Evolutionary conservation across 345 rosid species (phyloP).

Genomic region (Schrenkiella parvula): DNA sequence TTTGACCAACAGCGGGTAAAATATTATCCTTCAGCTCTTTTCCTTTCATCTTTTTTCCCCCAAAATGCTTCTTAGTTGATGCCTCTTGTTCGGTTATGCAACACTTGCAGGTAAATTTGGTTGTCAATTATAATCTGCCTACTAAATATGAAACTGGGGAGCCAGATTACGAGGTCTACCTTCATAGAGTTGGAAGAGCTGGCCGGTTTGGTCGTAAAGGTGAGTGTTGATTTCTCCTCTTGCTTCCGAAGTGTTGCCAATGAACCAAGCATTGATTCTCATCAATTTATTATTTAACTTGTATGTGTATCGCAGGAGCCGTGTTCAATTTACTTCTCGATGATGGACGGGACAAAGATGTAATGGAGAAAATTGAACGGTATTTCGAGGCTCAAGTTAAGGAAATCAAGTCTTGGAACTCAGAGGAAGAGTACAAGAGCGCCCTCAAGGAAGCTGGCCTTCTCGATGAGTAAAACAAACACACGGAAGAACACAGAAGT

Average conservation of each 20-base stretch:
- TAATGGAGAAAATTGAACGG: constrained; percentile 70
- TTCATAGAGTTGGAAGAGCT: constrained; percentile 96
- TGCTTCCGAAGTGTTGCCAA: not conserved
- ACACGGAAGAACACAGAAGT: not conserved
- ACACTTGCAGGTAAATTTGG: constrained; percentile 71
- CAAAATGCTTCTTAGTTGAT: not conserved
- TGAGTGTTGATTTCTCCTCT: constrained; percentile 16
- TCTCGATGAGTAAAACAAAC: constrained; percentile 13
- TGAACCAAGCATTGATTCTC: not conserved
- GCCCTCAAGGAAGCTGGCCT: constrained; percentile 35
- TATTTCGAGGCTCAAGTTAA: constrained; percentile 45
- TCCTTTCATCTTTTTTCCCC: not conserved
- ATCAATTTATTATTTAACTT: not conserved
- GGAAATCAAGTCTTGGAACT: constrained; percentile 49
- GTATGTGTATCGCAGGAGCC: constrained; percentile 51
- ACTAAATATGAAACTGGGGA: constrained; percentile 49
- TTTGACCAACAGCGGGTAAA: constrained; percentile 91
- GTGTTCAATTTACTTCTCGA: constrained; percentile 70
- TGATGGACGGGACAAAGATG: constrained; percentile 36
- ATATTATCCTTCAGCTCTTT: not conserved
- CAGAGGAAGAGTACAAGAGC: constrained; percentile 31
- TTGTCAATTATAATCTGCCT: constrained; percentile 79
- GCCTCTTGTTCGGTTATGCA: not conserved
- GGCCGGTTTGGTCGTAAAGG: constrained; percentile 98
- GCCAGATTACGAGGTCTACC: constrained; percentile 86